Evolutionary conservation across 2,329 filamentous ascomycete genomes (phyloP).

Genomic region (Mycocentrospora acerina): DNA sequence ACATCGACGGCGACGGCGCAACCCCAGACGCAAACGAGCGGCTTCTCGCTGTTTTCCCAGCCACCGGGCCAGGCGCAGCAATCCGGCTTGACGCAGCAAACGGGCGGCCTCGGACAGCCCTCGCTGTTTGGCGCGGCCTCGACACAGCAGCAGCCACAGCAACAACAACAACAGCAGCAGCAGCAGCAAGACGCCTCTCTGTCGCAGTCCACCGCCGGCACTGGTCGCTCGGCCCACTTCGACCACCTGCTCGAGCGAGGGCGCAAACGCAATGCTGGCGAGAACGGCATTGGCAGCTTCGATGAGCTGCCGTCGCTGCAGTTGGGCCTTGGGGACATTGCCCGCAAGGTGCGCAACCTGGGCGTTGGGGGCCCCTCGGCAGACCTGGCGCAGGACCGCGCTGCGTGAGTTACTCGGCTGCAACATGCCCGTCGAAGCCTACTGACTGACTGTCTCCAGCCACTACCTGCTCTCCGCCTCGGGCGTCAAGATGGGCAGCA

Average conservation of each 20-base stretch:
- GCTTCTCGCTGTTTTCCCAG: conserved; percentile 25
- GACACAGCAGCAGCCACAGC: conserved; percentile 28
- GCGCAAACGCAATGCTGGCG: conserved; percentile 68
- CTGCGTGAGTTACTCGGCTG: conserved; percentile 51
- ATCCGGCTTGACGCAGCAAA: conserved; percentile 34
- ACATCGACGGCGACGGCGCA: conserved; percentile 15
- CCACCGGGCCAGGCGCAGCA: conserved; percentile 26
- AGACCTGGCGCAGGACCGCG: conserved; percentile 49
- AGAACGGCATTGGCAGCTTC: conserved; percentile 59
- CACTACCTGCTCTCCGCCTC: conserved; percentile 94
- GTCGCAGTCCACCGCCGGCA: conserved; percentile 34
- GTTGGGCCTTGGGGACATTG: conserved; percentile 86
- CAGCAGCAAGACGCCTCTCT: conserved; percentile 35
- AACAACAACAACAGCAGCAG: conserved; percentile 21
- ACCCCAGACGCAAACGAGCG: conserved; percentile 22
- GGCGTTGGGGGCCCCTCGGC: conserved; percentile 69
- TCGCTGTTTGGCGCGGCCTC: conserved; percentile 29
- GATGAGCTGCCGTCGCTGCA: conserved; percentile 87
- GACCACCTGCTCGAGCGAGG: conserved; percentile 65
- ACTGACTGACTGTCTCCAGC: conserved; percentile 47
- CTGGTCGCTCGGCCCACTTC: conserved; percentile 60
- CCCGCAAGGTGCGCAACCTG: conserved; percentile 72
- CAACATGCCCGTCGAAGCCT: background rate
- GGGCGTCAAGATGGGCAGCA: conserved; percentile 82
- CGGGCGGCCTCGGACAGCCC: conserved; percentile 25